A percentile compares a stretch with the other conserved stretches of the same genome.
Conservation (phyloP, 2,329 filamentous ascomycete genomes). For the Rachicladosporium sp. region DNA sequence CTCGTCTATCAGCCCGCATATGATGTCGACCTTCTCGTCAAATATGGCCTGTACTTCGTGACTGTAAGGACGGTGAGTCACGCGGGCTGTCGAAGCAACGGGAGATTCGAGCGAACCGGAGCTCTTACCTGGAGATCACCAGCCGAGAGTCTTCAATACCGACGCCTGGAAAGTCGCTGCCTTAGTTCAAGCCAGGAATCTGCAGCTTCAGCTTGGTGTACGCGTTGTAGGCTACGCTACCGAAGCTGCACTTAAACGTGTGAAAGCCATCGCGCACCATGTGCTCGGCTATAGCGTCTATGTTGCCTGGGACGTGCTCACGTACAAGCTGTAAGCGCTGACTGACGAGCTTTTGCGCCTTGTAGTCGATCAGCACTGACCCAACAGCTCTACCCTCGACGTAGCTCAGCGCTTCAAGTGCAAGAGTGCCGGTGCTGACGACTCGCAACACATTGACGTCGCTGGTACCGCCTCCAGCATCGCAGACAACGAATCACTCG, state of each 20-base stretch:
- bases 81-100: background rate
- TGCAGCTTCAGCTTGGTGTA: background rate
- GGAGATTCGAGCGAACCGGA: background rate
- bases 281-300: background rate
- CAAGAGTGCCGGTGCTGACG: constrained; percentile 2
- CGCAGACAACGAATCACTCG: background rate
- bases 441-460: constrained; percentile 11
- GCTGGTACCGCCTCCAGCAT: constrained; percentile 12
- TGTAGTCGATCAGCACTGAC: constrained; percentile 12
- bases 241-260: constrained; percentile 1
- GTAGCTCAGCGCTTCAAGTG: constrained; percentile 10
- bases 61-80: constrained; percentile 9
- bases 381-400: constrained; percentile 11
- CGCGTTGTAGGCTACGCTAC: background rate
- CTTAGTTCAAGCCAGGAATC: background rate
- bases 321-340: no score
- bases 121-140: constrained; percentile 17
- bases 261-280: background rate
- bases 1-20: constrained; percentile 24
- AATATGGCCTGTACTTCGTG: constrained; percentile 24
- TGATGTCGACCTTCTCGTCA: constrained; percentile 24
- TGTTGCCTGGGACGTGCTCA: background rate
- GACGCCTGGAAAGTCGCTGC: constrained; percentile 21
- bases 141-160: constrained; percentile 25
- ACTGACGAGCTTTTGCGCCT: constrained; percentile 4